Percentiles rank a stretch among this genome's conserved stretches.
Conservation (phyloP, 306 rosid species). For the Arachis stenosperma region DNA sequence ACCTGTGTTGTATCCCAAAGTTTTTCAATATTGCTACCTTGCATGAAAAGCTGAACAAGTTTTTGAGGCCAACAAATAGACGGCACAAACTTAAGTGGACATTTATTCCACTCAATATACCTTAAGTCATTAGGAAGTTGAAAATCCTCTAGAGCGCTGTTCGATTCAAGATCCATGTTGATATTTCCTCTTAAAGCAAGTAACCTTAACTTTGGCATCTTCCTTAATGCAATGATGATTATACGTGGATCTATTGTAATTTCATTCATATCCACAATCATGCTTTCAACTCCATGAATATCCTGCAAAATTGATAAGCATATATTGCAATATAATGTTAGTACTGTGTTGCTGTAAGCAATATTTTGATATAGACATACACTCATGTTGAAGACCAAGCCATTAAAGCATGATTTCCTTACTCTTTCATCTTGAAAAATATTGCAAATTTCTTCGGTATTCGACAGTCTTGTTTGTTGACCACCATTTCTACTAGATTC, state of each 20-base stretch:
- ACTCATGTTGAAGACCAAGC: too few relatives aligned
- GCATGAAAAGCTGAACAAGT: constrained; percentile 19
- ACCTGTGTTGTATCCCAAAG: constrained; percentile 31
- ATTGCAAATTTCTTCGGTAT: background rate
- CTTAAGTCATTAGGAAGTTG: too few relatives aligned
- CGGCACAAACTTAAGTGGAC: constrained; percentile 13
- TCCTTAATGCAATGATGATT: too few relatives aligned
- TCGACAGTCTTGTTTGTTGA: constrained; percentile 10
- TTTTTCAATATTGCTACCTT: background rate
- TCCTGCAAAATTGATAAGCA: too few relatives aligned
- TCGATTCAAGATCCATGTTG: too few relatives aligned
- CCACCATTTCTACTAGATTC: background rate
- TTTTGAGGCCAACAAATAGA: background rate
- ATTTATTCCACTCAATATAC: background rate
- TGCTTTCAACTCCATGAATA: too few relatives aligned
- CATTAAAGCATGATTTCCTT: background rate
- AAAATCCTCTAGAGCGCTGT: background rate
- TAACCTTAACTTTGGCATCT: too few relatives aligned
- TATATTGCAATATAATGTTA: too few relatives aligned
- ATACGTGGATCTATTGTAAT: too few relatives aligned
- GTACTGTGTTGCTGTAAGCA: too few relatives aligned
- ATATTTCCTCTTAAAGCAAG: too few relatives aligned
- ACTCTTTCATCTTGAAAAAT: constrained; percentile 20
- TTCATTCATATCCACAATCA: too few relatives aligned
- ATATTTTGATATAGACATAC: background rate